Base-by-base conservation (phyloP, 1,139 yeast genomes). In the Yarrowia galli region DNA sequence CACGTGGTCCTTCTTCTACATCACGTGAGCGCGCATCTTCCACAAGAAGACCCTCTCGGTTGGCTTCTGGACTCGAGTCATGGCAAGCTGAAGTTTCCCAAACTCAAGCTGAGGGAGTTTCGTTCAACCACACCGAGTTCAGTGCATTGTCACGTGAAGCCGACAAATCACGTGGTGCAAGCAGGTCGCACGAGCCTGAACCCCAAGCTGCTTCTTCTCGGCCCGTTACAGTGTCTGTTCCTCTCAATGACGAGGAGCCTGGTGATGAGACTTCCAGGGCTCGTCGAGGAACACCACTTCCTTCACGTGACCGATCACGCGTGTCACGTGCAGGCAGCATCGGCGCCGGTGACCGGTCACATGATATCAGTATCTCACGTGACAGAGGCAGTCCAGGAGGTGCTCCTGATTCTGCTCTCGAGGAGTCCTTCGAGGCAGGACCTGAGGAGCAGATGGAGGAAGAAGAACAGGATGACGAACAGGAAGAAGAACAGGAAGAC, bases 331-430 rank as follows among this genome's bases (percentile, higher is more conserved):
- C 28, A 12, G 28, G 48, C 32, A 28, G 32, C 32, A 28, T 3
- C 32, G 32, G 4, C 0, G 25, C 8, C 10, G 36, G 22, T 6
- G 61, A 56, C 40, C 15, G 25, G 16, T 53, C 63, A 15, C 63
- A 28, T 42, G 63, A 56, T 8, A 40, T 42, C 22, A 56, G 63
- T 15, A 56, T 56, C 4, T 56, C 63, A 28, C 63, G 63, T 42
- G 61, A 54, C 12, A n/a, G 61, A 38, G 63, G 49, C 36, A 40
- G 49, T 40, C 63, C 63, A 4, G 63, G 63, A 18, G 63, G 63
- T 1, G 63, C 63, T 25, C 63, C 63, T 15, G 63, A 56, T 18
- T 56, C 63, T 12, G 63, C 63, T 18, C 48, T 56, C n/a, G 63
- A 56, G 38, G 38, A 40, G 63, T 56, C 63, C 2, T 56, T 56